A percentile compares a stretch with the other conserved stretches of the same genome.
These are phyloP conservation scores for Tuber brumale DNA, from an alignment of 495 filamentous ascomycete genomes.

Conservation along the genomic window DNA sequence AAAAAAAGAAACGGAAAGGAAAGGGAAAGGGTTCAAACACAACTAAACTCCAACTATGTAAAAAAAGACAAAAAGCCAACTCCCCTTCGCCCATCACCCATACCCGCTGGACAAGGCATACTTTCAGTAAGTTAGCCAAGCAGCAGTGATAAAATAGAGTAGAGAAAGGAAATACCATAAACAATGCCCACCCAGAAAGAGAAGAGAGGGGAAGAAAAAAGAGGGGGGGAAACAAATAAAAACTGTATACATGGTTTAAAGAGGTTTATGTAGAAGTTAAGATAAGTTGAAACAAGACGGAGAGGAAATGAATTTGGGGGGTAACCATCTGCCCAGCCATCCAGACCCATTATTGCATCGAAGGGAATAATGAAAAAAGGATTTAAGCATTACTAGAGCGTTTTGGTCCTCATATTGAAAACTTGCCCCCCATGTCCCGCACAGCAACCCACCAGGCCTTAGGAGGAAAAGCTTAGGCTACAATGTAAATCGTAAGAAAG, in stretches of 20 bases:
- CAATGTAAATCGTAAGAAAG: background rate
- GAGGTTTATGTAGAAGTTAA: background rate
- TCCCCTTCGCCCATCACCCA: background rate
- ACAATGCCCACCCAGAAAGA: conserved; percentile 6
- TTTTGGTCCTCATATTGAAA: background rate
- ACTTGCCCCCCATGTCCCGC: background rate
- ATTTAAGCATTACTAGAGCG: background rate
- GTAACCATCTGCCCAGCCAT: background rate
- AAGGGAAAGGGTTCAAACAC: background rate
- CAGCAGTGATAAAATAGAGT: background rate
- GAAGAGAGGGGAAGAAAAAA: background rate
- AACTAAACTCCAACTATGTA: conserved; percentile 3
- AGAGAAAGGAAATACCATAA: conserved; percentile 4
- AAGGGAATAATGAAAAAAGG: background rate
- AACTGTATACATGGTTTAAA: conserved; percentile 16
- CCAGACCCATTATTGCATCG: background rate
- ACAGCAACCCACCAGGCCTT: conserved; percentile 11
- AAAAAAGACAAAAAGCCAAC: conserved; percentile 5
- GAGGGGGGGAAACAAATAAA: background rate
- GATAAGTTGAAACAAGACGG: conserved; percentile 4
- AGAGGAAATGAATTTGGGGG: background rate
- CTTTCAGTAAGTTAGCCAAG: background rate
- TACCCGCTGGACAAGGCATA: background rate
- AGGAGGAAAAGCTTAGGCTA: conserved; percentile 7
- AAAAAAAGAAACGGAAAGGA: background rate